Evolutionary conservation across 2,329 filamentous ascomycete species (phyloP), one percentile per base, ranked within the genome.

Genomic region (Diaporthe sp.): DNA sequence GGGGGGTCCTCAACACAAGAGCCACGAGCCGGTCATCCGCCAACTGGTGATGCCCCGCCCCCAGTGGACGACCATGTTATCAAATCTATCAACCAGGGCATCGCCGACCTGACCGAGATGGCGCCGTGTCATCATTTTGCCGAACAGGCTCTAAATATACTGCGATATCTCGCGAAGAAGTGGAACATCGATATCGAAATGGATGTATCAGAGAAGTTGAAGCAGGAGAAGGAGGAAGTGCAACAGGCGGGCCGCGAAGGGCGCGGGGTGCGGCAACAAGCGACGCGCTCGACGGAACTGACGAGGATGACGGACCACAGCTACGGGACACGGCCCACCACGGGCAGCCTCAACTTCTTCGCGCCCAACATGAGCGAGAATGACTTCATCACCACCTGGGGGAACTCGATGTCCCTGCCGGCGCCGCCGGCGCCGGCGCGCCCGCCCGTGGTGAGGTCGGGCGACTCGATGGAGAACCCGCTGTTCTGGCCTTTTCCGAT

Each of bases 401-500:
- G 85, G 19, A 74, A 72, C 5, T 71, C 68, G 66, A 66, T 13
- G 30, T 71, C 56, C 73, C 51, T 55, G 55, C 66, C 22, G 65
- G 53, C 30, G 17, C 22, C 25, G 17, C 39, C n/a, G 15, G 15
- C 12, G 55, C 56, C 32, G 10, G 17, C 39, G 25, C 44, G 19
- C 42, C 44, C 27, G 68, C 53, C 71, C 1, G 75, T 80, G 7
- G 78, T 80, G 65, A 79, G 78, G 50, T 70, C 80, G 10, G 83
- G 83, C 0, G 84, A 85, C 30, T 81, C 78, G 27, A 80, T 86
- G 75, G 86, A 89, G 74, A 90, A 90, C 71, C 89, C 89, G 25
- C 81, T 91, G 2, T 91, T 91, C 77, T 91, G 89, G 89, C 88
- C 89, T 0, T 91, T 91, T 75, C 89, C 89, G 0, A 88, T 90